Base-by-base conservation (phyloP, 2,329 filamentous ascomycete species). In the Ceratocystis diversiconidia region DNA sequence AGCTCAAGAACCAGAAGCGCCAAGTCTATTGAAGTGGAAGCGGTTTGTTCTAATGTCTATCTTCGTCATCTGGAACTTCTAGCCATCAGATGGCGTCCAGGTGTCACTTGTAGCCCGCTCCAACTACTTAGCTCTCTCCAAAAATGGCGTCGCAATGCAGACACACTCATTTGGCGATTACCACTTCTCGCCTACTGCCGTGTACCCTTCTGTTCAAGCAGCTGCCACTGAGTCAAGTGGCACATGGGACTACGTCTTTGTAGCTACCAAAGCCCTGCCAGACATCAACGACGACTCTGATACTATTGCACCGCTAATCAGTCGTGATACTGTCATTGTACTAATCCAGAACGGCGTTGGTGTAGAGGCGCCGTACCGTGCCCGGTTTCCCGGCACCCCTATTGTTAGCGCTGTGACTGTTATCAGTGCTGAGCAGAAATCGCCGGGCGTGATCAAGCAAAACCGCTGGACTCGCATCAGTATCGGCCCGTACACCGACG, bases 391-490 rank as follows among this genome's bases (percentile, higher is more conserved):
- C 0, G 59, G 71, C 2, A 81, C 80, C 1, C 79, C 82, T 1
- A 82, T 90, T 60, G 75, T 89, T 67, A 87, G 82, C 70, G 86
- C 83, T 28, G 86, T 89, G 36, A 89, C 87, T 1, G 80, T 89
- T 68, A 79, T 87, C 41, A 86, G 83, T 69, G 86, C 85, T 17
- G 86, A 85, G 69, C 87, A 89, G 74, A 81, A 79, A 5, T 74
- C 76, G 2, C 83, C 80, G 28, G 87, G 87, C 4, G 75, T 81
- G 0, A 82, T 90, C 66, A 79, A 81, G 60, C 87, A 90, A 74
- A 88, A 89, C 72, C 80, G 86, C 48, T 90, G 87, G 87, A 90
- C 87, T 57, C 77, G 86, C 50, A 85, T 89, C 67, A 86, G 85
- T 71, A 79, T 88, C 63, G 87, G 86, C 0, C 84, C 86, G 12